Conservation (phyloP, 1,139 yeast species). For the Geotrichum fermentans region DNA sequence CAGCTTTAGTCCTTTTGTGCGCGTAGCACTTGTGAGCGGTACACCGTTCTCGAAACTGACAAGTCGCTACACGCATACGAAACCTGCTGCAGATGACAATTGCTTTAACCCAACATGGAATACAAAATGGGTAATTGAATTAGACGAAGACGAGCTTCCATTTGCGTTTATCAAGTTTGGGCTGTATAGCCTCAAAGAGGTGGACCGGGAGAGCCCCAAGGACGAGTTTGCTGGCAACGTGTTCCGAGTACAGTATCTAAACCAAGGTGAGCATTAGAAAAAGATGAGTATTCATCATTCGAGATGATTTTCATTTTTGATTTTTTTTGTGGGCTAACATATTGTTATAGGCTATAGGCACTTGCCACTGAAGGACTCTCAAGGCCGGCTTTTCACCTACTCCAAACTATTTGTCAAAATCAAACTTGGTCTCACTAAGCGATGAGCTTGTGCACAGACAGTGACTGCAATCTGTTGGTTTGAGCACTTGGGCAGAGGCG, state of each 20-base stretch:
- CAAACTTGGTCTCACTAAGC: constrained; percentile 6
- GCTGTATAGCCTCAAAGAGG: constrained; percentile 20
- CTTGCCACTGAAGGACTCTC: constrained; percentile 63
- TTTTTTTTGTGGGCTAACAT: no score
- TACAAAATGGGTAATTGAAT: constrained; percentile 44
- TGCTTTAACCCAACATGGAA: constrained; percentile 90
- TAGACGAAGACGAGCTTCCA: constrained; percentile 41
- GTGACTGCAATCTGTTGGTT: no score
- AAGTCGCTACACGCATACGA: constrained; percentile 25
- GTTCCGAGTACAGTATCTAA: constrained; percentile 50
- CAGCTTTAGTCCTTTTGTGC: constrained; percentile 53
- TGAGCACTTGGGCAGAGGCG: no score
- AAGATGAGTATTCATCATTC: no score
- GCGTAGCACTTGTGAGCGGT: constrained; percentile 51
- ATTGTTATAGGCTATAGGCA: constrained; percentile 58
- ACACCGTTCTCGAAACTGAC: constrained; percentile 3
- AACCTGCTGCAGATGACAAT: constrained; percentile 49
- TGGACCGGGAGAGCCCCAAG: constrained; percentile 37
- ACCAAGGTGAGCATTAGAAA: constrained; percentile 45
- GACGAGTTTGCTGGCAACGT: constrained; percentile 55
- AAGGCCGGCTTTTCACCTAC: constrained; percentile 78
- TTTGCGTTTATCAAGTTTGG: constrained; percentile 51
- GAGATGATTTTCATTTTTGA: no score
- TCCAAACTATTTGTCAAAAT: constrained; percentile 64
- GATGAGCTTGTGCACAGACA: no score